These are phyloP conservation scores for Leptographium lundbergii DNA, from an alignment of 2,329 filamentous ascomycete genomes.

Conservation along the genomic window DNA sequence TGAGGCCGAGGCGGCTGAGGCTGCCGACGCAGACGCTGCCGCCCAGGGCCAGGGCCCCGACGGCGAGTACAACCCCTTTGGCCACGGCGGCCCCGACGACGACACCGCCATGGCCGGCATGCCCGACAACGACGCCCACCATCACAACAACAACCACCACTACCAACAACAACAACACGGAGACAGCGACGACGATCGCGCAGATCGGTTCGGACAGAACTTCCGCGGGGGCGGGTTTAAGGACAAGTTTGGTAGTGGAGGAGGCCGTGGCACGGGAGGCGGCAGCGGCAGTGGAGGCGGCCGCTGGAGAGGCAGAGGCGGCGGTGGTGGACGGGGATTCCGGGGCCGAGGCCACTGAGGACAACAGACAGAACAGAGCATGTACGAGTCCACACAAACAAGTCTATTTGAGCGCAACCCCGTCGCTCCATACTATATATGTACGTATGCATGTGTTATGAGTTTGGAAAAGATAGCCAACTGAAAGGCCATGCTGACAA, in stretches of 20 bases:
- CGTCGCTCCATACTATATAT: background rate
- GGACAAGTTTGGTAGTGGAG: slow-evolving; percentile 1
- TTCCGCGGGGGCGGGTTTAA: slow-evolving; percentile 1
- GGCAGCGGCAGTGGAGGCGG: slow-evolving; percentile 6
- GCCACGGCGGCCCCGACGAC: background rate
- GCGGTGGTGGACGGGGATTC: slow-evolving; percentile 17
- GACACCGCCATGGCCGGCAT: background rate
- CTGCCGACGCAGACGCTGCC: slow-evolving; percentile 6
- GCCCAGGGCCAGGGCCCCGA: background rate
- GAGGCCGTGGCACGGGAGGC: slow-evolving; percentile 1
- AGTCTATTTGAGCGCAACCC: background rate
- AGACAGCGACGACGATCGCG: background rate
- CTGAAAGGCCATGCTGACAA: background rate
- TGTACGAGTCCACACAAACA: background rate
- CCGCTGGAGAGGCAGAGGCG: slow-evolving; percentile 19
- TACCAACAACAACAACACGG: background rate
- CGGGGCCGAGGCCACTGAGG: slow-evolving; percentile 13
- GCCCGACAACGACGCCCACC: background rate
- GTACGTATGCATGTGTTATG: background rate
- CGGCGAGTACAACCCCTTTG: background rate
- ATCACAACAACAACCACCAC: background rate
- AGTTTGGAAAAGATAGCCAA: background rate
- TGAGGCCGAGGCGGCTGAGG: slow-evolving; percentile 22
- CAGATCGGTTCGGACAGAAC: background rate
- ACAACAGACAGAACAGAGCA: background rate